phyloP scores from a whole-genome alignment of 140 eudicot species.

The Anethum foeniculum region DNA sequence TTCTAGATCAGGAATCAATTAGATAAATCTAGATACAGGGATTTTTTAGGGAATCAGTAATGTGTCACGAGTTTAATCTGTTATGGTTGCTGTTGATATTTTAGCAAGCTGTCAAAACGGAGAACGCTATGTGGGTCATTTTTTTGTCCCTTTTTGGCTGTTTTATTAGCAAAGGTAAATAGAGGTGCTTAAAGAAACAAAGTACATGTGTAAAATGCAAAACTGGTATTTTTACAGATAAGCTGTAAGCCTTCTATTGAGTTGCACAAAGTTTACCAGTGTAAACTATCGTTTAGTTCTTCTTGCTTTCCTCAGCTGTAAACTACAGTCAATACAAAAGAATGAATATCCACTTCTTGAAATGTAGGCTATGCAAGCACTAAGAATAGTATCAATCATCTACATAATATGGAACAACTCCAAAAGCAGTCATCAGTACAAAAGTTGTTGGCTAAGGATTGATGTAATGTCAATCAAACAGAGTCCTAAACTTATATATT shows the following conservation, averaged over 20 bases:
- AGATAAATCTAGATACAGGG: background rate
- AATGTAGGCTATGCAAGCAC: background rate
- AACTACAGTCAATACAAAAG: background rate
- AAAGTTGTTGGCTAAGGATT: background rate
- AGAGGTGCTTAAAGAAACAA: background rate
- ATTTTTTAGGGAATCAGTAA: background rate
- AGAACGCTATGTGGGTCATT: background rate
- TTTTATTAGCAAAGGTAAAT: background rate
- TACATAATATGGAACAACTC: background rate
- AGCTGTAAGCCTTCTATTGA: background rate
- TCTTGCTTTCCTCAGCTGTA: background rate
- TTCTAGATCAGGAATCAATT: background rate
- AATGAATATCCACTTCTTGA: background rate
- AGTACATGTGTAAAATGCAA: background rate
- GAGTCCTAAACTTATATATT: background rate
- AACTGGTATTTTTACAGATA: background rate
- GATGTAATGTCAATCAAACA: background rate
- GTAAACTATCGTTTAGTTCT: background rate
- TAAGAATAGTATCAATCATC: background rate
- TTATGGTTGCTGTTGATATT: background rate
- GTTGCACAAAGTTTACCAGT: background rate
- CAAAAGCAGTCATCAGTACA: background rate
- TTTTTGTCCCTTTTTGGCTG: background rate
- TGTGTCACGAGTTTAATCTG: background rate
- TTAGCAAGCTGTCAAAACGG: background rate